phyloP scores from a whole-genome alignment of 257 asterid species.

The Solanum rostratum region DNA sequence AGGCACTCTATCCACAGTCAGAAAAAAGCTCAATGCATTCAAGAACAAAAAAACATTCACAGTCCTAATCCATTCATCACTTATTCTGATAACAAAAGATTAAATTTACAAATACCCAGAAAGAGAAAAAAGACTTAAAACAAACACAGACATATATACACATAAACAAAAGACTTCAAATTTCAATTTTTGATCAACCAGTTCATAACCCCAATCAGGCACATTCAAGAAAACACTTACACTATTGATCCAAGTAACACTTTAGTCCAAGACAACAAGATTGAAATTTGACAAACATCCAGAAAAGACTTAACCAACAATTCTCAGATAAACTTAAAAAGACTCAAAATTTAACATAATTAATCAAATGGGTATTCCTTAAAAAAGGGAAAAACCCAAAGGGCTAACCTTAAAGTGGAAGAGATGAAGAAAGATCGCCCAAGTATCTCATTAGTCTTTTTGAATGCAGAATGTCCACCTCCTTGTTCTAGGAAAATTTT shows the following conservation, averaged over 20 bases:
- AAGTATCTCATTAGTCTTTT: background rate
- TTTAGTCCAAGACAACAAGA: background rate
- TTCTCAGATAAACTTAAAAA: slow-evolving; percentile 3
- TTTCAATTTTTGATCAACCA: background rate
- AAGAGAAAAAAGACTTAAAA: background rate
- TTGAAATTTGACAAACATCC: slow-evolving; percentile 10
- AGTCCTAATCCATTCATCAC: background rate
- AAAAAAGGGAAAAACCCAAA: background rate
- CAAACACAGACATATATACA: background rate
- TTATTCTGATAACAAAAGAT: background rate
- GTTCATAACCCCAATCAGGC: background rate
- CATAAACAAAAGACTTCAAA: background rate
- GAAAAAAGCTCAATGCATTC: background rate
- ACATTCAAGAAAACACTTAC: background rate
- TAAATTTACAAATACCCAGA: slow-evolving; percentile 9
- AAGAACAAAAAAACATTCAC: slow-evolving; percentile 2
- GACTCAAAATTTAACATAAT: background rate
- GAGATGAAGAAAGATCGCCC: background rate
- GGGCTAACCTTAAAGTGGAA: background rate
- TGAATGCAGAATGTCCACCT: background rate
- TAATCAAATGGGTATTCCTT: background rate
- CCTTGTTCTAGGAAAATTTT: background rate
- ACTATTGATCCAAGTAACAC: background rate
- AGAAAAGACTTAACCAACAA: slow-evolving; percentile 12
- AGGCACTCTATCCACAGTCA: background rate